Base-by-base conservation (phyloP, 306 rosid genomes). In the Cucumis cinereus region DNA sequence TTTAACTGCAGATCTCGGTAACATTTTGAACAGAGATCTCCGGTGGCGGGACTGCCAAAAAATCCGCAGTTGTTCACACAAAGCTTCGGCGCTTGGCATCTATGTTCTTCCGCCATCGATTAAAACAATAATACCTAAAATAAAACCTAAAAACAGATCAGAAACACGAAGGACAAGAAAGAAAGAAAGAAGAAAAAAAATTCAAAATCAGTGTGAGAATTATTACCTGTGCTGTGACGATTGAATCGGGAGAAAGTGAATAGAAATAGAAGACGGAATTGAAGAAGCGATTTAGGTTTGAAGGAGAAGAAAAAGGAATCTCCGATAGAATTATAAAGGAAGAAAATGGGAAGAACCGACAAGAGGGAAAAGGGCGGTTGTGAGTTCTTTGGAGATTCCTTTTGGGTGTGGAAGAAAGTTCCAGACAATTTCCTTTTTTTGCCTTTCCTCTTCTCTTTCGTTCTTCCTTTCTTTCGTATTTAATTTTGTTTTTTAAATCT, bases 61-160 rank as follows among this genome's bases (percentile, higher is more conserved):
- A 92, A 92, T 2, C 97, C 97, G 57, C 96, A 92, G 77, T 92
- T 92, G 79, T 92, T 92, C 1, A 82, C 88, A 80, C 96, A 92
- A 1, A 92, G 88, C 50, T 82, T 83, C 11, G 85, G 96, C 16
- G 93, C 88, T 77, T 88, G 97, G 79, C 93, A 92, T 78, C 92
- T 47, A 78, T 87, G 98, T 76, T 92, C 96, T 86, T 90, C 98
- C 26, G 96, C 98, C 98, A 92, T 92, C 6, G 55, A 68, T 7
- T 26, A 10, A 6, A 43, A 43, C 45, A 12, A 41, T 0, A 43
- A 68, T 45, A 23, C 24, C 53, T 14, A 22, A 6, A 67, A n/a
- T 16, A 47, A 23, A 20, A 43, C 3, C 2, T 0, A 16, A 0
- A 49, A 26, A 24, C 64, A 26, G 26, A 59, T 59, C 22, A 45